Base-by-base conservation (phyloP, 2,329 filamentous ascomycete species). In the Coniella lustricola region DNA sequence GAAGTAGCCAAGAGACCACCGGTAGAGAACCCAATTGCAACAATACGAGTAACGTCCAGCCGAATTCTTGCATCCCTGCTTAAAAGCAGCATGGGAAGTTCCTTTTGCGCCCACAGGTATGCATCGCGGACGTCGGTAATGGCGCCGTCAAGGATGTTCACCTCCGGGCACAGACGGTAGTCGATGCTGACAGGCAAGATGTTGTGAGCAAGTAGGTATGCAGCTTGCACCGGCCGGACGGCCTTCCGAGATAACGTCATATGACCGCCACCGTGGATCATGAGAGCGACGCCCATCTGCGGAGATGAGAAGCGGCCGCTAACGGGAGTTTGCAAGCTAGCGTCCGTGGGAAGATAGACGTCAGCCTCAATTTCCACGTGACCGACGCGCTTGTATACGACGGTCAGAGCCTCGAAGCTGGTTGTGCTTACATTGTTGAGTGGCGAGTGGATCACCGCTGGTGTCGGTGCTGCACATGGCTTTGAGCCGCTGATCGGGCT, bases 111-210 rank as follows among this genome's bases (percentile, higher is more conserved):
- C 57, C 39, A 64, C 0, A 44, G 4, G 1, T 71, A 57, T 1
- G 73, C 70, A 52, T 74, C 68, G 14, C 63, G 57, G 1, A 67
- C 62, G 53, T 77, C 75, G 4, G 55, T 53, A 56, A 77, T 67
- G 0, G 74, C 64, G 0, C 74, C 75, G 1, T 73, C 65, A 9
- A 64, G 41, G 2, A 77, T 54, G 21, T 59, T 68, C 3, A 68
- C 60, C 38, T 76, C 71, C 0, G 74, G 74, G 49, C 73, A 76
- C 1, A 78, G 64, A 0, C 72, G 60, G 51, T 76, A 73, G 54
- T 77, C 74, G 0, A 76, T 45, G 50, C 68, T 72, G 12, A 78
- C 57, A 0, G 74, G 71, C 3, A 76, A 55, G 33, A 76, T 61
- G 1, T 69, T 67, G 7, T 57, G 43, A 1, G 59, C 49, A 1